phyloP scores from a whole-genome alignment of 2,329 filamentous ascomycete species.

The Neurospora crassa region DNA sequence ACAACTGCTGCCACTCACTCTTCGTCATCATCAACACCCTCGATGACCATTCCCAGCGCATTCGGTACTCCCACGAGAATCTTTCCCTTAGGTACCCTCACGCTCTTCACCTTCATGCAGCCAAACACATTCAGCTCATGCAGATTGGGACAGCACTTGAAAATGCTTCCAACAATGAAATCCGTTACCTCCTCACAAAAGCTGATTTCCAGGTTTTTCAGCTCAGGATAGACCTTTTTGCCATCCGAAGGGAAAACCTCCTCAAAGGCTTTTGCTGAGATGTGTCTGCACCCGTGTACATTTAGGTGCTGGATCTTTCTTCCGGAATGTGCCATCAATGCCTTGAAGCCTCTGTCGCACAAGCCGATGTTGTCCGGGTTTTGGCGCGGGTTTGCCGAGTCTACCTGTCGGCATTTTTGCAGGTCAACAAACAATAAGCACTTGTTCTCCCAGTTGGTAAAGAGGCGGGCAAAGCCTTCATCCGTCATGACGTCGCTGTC shows the following conservation, averaged over 20 bases:
- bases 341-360: slow-evolving; percentile 64
- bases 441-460: slow-evolving; percentile 66
- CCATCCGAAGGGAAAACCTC: slow-evolving; percentile 53
- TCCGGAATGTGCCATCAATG: slow-evolving; percentile 79
- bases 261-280: slow-evolving; percentile 62
- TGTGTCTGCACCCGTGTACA: slow-evolving; percentile 77
- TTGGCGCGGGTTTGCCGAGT: slow-evolving; percentile 58
- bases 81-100: slow-evolving; percentile 43
- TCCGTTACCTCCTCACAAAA: slow-evolving; percentile 64
- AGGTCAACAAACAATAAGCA: slow-evolving; percentile 64
- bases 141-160: slow-evolving; percentile 52
- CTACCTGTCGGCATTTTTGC: slow-evolving; percentile 66
- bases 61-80: slow-evolving; percentile 51
- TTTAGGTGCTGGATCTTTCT: slow-evolving; percentile 56
- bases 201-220: slow-evolving; percentile 66
- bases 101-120: slow-evolving; percentile 51
- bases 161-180: slow-evolving; percentile 52
- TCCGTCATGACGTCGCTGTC: slow-evolving; percentile 72
- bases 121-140: slow-evolving; percentile 54
- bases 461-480: slow-evolving; percentile 60
- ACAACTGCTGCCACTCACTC: background rate
- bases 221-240: slow-evolving; percentile 49
- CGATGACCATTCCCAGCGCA: slow-evolving; percentile 50
- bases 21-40: slow-evolving; percentile 29
- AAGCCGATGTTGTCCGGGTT: slow-evolving; percentile 61